Percentiles rank a stretch among this genome's conserved stretches.
phyloP scores from a whole-genome alignment of 768 basidiomycete genomes.

The Tulasnella sp. region DNA sequence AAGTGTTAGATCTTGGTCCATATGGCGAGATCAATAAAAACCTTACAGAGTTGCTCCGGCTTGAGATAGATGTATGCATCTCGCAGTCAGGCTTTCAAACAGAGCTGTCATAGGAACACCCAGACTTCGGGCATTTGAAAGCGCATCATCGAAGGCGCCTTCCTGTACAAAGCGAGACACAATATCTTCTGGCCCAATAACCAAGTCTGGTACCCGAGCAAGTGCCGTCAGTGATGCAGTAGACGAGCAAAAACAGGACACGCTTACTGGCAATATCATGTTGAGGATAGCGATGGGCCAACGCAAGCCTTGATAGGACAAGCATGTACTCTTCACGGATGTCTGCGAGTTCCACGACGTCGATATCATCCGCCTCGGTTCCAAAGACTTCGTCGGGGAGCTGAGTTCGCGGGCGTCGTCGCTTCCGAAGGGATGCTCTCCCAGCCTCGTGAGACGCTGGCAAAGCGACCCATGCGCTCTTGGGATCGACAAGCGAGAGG shows the following conservation, averaged over 20 bases:
- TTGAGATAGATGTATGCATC: constrained; percentile 69
- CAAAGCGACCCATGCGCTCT: constrained; percentile 76
- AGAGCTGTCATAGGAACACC: constrained; percentile 81
- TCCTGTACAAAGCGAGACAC: constrained; percentile 70
- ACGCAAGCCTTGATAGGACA: constrained; percentile 67
- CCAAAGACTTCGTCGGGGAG: constrained; percentile 71
- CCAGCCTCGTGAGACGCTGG: constrained; percentile 41
- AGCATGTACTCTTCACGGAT: constrained; percentile 71
- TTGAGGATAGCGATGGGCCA: constrained; percentile 58
- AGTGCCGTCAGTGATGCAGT: background rate
- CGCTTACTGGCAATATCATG: constrained; percentile 51
- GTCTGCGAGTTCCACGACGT: constrained; percentile 72
- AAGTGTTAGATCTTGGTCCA: background rate
- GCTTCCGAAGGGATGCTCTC: constrained; percentile 24
- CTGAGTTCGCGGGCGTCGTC: constrained; percentile 28
- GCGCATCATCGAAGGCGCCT: constrained; percentile 71
- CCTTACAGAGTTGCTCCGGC: constrained; percentile 37
- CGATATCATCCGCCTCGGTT: constrained; percentile 51
- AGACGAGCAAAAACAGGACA: background rate
- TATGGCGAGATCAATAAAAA: background rate
- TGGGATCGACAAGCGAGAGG: constrained; percentile 68
- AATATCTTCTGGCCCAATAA: constrained; percentile 42
- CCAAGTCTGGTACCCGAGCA: constrained; percentile 13
- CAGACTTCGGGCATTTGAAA: constrained; percentile 65
- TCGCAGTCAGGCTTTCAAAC: constrained; percentile 65